Evolutionary conservation across 2,329 filamentous ascomycete genomes (phyloP).

Genomic region (Calonectria pauciramosa): DNA sequence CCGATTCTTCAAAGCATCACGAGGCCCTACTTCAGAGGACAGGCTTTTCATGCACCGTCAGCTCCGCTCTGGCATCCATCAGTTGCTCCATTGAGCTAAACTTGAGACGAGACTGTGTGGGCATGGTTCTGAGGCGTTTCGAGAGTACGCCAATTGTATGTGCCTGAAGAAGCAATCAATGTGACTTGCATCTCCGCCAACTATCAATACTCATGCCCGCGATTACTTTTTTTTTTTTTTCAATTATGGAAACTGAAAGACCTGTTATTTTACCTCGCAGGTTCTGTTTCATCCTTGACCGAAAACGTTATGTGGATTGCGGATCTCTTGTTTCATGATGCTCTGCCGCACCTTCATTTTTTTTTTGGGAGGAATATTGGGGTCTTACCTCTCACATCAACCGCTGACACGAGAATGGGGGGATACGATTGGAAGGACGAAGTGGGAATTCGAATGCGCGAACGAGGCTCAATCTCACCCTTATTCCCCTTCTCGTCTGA

Average conservation of each 20-base stretch:
- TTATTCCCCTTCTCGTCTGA: not conserved
- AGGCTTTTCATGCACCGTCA: not conserved
- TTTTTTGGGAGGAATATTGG: not conserved
- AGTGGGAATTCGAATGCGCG: not conserved
- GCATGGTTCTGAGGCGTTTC: not conserved
- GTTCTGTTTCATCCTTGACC: constrained; percentile 11
- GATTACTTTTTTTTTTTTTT: not conserved
- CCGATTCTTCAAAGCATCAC: not conserved
- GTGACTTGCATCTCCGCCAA: not conserved
- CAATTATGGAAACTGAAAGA: not conserved
- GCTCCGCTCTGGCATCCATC: not conserved
- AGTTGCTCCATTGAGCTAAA: not conserved
- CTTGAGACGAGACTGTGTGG: not conserved
- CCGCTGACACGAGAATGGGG: not conserved
- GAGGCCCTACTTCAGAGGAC: not conserved
- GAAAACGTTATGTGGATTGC: not conserved
- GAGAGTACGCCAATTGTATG: not conserved
- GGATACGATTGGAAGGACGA: not conserved
- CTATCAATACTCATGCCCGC: not conserved
- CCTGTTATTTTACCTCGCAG: not conserved
- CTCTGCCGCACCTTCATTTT: constrained; percentile 6
- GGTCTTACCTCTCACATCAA: not conserved
- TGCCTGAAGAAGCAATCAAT: not conserved
- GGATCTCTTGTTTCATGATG: constrained; percentile 2
- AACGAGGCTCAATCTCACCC: not conserved